A percentile compares a stretch with the other conserved stretches of the same genome.
Conservation (phyloP, 2,329 filamentous ascomycete genomes). For the Trichoderma lentiforme region DNA sequence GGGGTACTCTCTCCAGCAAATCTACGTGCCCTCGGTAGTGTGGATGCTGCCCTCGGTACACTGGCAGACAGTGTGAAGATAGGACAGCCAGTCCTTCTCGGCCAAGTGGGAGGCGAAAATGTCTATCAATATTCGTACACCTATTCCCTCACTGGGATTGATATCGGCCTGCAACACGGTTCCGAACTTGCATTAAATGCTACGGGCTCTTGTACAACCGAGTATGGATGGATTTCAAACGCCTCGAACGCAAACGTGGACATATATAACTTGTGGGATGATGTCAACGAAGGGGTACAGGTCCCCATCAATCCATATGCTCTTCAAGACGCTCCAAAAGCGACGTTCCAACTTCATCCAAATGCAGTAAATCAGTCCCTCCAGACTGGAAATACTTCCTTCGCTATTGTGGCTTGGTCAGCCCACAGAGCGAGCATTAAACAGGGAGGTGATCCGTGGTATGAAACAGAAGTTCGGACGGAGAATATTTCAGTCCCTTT, state of each 20-base stretch:
- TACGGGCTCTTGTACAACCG: not conserved
- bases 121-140: not conserved
- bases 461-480: not conserved
- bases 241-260: not conserved
- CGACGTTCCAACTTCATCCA: not conserved
- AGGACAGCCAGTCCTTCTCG: not conserved
- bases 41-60: not conserved
- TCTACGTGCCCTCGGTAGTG: not conserved
- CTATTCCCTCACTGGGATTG: not conserved
- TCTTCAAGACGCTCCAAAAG: not conserved
- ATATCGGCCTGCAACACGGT: not conserved
- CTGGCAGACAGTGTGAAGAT: not conserved
- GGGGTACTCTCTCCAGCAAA: not conserved
- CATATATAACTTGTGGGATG: not conserved
- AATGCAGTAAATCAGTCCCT: not conserved
- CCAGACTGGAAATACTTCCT: not conserved
- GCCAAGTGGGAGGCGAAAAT: not conserved
- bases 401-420: not conserved
- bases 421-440: not conserved
- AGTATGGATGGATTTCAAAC: not conserved
- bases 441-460: not conserved
- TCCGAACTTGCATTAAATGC: not conserved
- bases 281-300: fast-evolving
- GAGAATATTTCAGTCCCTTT: not conserved
- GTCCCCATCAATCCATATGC: not conserved